Conservation (phyloP, 1,139 yeast species). For the Yamadazyma dendronema region DNA sequence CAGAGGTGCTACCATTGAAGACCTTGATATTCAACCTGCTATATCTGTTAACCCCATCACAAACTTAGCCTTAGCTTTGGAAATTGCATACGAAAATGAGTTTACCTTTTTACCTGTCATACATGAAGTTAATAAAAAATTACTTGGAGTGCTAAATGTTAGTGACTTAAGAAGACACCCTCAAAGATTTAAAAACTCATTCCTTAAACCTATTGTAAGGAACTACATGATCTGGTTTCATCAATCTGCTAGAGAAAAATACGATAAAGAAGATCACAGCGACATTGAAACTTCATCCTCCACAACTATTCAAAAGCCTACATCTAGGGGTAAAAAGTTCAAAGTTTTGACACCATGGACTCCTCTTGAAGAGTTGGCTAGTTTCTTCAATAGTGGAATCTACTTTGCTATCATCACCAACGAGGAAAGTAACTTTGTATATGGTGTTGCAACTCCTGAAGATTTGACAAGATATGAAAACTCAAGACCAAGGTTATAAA, state of each 20-base stretch:
- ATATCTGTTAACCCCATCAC: constrained; percentile 55
- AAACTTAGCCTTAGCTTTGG: constrained; percentile 45
- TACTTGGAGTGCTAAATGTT: constrained; percentile 57
- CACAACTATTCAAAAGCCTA: constrained; percentile 30
- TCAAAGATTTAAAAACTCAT: constrained; percentile 22
- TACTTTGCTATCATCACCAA: constrained; percentile 62
- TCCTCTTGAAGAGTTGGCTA: constrained; percentile 55
- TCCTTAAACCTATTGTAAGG: constrained; percentile 30
- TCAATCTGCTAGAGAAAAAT: constrained; percentile 34
- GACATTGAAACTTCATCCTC: constrained; percentile 10
- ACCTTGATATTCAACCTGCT: constrained; percentile 61
- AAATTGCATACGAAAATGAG: constrained; percentile 54
- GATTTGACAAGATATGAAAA: constrained; percentile 54
- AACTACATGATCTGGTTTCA: constrained; percentile 47
- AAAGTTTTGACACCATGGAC: constrained; percentile 54
- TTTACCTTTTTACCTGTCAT: constrained; percentile 60
- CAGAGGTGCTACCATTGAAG: constrained; percentile 59
- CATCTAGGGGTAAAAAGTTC: constrained; percentile 30
- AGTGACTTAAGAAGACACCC: constrained; percentile 36
- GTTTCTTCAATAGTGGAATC: constrained; percentile 49
- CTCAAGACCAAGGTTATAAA: constrained; percentile 47
- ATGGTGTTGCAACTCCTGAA: constrained; percentile 66
- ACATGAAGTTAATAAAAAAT: constrained; percentile 45
- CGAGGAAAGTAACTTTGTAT: constrained; percentile 51
- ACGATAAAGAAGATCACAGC: constrained; percentile 20